Evolutionary conservation across 164 flowering plant species (phyloP).

Genomic region (Vitis rupestris): DNA sequence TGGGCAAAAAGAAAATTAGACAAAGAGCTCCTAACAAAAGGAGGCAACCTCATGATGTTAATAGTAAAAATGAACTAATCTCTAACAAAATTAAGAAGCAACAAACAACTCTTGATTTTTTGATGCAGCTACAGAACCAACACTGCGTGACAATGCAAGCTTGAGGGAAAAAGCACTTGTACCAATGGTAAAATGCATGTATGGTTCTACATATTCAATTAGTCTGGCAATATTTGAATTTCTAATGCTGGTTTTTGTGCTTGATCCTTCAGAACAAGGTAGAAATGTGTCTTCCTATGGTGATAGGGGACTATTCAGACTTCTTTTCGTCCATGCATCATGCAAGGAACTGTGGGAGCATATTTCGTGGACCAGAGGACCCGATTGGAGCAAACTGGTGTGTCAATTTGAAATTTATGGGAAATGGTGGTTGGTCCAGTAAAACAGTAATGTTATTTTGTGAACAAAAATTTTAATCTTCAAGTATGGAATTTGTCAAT

Average conservation of each 20-base stretch:
- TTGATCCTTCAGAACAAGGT: conserved; percentile 51
- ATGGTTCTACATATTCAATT: neutral
- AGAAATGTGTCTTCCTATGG: conserved; percentile 76
- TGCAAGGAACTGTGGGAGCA: conserved; percentile 87
- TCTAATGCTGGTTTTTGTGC: neutral
- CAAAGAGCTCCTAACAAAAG: no score
- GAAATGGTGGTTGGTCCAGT: neutral
- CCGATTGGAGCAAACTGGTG: conserved; percentile 82
- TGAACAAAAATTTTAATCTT: no score
- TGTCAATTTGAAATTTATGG: conserved; percentile 8
- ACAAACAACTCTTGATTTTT: neutral
- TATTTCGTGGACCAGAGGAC: conserved; percentile 85
- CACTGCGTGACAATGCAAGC: conserved; percentile 69
- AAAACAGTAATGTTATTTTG: no score
- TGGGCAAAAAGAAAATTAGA: no score
- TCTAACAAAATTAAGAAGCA: neutral
- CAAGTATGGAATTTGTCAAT: neutral
- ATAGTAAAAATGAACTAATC: no score
- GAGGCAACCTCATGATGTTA: no score
- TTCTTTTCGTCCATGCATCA: conserved; percentile 92
- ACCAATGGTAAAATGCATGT: conserved; percentile 54
- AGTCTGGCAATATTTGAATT: neutral
- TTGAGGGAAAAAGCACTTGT: conserved; percentile 71
- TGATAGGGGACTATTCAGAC: conserved; percentile 88
- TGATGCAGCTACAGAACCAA: conserved; percentile 70